These are phyloP conservation scores for Neoboletus brunneissimus DNA, from an alignment of 768 basidiomycete genomes.

Conservation along the genomic window DNA sequence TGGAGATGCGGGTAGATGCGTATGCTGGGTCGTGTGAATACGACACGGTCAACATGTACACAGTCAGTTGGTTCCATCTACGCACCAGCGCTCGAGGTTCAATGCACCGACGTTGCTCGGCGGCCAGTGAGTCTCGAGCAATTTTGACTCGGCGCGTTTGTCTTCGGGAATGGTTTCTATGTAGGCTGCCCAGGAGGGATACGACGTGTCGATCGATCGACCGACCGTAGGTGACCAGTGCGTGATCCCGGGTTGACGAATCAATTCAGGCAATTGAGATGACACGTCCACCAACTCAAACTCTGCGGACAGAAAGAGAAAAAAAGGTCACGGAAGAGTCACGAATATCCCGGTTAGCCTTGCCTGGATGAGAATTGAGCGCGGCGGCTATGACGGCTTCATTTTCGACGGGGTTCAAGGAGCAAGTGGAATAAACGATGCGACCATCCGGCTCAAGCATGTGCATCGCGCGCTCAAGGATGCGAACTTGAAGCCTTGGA, in stretches of 20 bases:
- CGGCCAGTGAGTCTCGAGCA: conserved; percentile 79
- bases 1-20: conserved; percentile 94
- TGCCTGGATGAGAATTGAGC: conserved; percentile 67
- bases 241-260: conserved; percentile 71
- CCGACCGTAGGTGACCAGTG: conserved; percentile 76
- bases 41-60: not conserved
- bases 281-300: conserved; percentile 83
- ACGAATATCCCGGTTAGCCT: not conserved
- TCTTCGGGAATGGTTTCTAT: conserved; percentile 47
- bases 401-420: conserved; percentile 94
- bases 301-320: conserved; percentile 36
- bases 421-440: conserved; percentile 97
- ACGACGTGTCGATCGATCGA: conserved; percentile 46
- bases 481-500: conserved; percentile 83
- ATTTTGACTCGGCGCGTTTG: conserved; percentile 52
- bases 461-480: conserved; percentile 89
- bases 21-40: conserved; percentile 46
- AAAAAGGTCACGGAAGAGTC: not conserved
- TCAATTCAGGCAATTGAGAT: conserved; percentile 63
- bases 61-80: not conserved
- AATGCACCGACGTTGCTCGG: conserved; percentile 58
- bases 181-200: conserved; percentile 62
- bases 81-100: conserved; percentile 72
- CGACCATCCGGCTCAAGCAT: conserved; percentile 78
- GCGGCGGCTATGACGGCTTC: conserved; percentile 93